Evolutionary conservation across 2,329 filamentous ascomycete species (phyloP).

Genomic region (Podosphaera aphanis): DNA sequence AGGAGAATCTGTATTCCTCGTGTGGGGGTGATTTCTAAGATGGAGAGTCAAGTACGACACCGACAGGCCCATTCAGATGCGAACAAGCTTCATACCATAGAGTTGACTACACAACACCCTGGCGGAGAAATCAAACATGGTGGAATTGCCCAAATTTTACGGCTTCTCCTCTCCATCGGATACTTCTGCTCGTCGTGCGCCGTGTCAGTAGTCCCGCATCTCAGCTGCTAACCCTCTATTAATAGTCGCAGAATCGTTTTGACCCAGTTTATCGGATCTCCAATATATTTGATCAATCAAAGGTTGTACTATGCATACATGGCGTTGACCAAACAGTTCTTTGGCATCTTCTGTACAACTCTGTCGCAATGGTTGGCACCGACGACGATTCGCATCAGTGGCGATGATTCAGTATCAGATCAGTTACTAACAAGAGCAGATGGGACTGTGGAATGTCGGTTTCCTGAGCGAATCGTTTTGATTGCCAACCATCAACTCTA

Average conservation of each 20-base stretch:
- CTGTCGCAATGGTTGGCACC: constrained; percentile 79
- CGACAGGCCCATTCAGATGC: constrained; percentile 6
- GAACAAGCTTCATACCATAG: not conserved
- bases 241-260: constrained; percentile 28
- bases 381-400: constrained; percentile 60
- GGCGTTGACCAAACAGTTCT: constrained; percentile 65
- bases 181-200: constrained; percentile 13
- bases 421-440: constrained; percentile 48
- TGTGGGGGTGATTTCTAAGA: constrained; percentile 3
- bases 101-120: constrained; percentile 9
- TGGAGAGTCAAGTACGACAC: constrained; percentile 11
- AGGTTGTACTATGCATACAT: constrained; percentile 71
- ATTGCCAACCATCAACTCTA: constrained; percentile 65
- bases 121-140: constrained; percentile 16
- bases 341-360: constrained; percentile 53
- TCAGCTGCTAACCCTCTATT: constrained; percentile 3
- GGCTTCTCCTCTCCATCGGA: constrained; percentile 10
- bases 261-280: constrained; percentile 54
- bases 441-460: constrained; percentile 53
- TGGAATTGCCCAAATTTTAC: constrained; percentile 10
- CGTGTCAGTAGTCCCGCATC: constrained; percentile 10
- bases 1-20: too few species aligned
- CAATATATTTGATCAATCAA: constrained; percentile 52
- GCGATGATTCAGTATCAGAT: constrained; percentile 54
- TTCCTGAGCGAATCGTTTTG: constrained; percentile 59